Evolutionary conservation across 2,329 filamentous ascomycete genomes (phyloP), one percentile per base, ranked within the genome.

Genomic region (Fusarium sp.): DNA sequence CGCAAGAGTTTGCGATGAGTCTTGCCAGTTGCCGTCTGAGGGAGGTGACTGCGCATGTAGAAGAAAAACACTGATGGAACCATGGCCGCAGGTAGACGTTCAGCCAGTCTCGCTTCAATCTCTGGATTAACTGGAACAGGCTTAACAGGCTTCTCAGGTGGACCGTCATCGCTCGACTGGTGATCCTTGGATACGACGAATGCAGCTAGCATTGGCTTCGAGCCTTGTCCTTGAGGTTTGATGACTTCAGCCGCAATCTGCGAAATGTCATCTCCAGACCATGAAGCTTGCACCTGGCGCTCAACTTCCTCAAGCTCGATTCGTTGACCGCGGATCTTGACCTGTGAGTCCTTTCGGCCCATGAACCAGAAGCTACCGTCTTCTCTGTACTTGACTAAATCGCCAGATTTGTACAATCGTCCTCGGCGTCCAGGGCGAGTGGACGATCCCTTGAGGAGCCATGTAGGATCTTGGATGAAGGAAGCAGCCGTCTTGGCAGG

Each of bases 261-360:
- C 4, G 10, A 35, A n/a, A 13, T 27, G 11, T 16, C 25, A 11
- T 16, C n/a, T 1, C n/a, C 27, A 6, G 27, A 11, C 57, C 57
- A 60, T 2, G 57, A 45, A 20, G 48, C 62, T 2, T 58, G 54
- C 1, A 57, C 30, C 13, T 57, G 50, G 2, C 30, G 13, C 45
- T 81, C 79, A 10, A 81, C 67, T 39, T 80, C 79, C 3, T 66
- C 72, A 4, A 88, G 82, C 80, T 88, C 91, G 52, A 89, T 83
- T 58, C 88, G 80, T 64, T 86, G 89, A 14, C 91, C 91, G 23
- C 86, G 84, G 18, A 91, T 79, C 79, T 91, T 91, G 61, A 91
- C 85, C 76, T 91, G 89, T 0, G 84, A 84, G 72, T 91, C 89
- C 70, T 88, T 88, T n/a, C 89, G 83, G 30, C 88, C 88, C 52